Evolutionary conservation across 2,329 filamentous ascomycete genomes (phyloP).

Genomic region (Pseudogymnoascus pannorum): DNA sequence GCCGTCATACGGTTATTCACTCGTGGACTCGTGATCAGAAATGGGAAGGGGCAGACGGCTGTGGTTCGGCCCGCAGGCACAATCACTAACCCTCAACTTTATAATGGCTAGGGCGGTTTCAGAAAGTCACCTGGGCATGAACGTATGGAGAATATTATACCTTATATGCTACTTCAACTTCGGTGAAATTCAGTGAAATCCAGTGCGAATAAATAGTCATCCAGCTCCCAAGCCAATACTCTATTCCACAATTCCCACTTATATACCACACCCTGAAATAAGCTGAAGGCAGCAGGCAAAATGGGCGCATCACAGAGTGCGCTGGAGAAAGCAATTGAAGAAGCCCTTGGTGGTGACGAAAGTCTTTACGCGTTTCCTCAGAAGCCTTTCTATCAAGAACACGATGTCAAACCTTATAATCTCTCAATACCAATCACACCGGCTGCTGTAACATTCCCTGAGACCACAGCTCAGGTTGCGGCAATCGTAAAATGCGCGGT

Average conservation of each 20-base stretch:
- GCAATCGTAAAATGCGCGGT: conserved; percentile 40
- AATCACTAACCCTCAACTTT: too few species aligned
- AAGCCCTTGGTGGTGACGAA: conserved; percentile 15
- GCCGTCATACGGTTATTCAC: not conserved
- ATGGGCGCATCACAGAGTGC: not conserved
- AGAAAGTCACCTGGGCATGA: not conserved
- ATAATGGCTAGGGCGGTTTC: not conserved
- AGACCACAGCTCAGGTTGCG: conserved; percentile 32
- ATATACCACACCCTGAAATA: not conserved
- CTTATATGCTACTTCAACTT: not conserved
- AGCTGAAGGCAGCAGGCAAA: not conserved
- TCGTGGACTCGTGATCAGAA: not conserved
- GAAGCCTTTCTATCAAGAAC: conserved; percentile 16
- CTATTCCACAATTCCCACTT: not conserved
- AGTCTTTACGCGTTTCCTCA: conserved; percentile 18
- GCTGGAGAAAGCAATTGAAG: not conserved
- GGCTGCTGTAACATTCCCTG: conserved; percentile 21
- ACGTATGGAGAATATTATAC: not conserved
- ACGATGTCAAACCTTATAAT: conserved; percentile 21
- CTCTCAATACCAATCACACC: conserved; percentile 16
- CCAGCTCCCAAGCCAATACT: not conserved
- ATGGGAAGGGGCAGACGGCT: too few species aligned
- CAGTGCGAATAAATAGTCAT: not conserved
- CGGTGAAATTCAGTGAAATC: not conserved
- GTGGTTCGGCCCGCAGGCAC: too few species aligned